Conservation (phyloP, 495 filamentous ascomycete species). For the Pyronema omphalodes region DNA sequence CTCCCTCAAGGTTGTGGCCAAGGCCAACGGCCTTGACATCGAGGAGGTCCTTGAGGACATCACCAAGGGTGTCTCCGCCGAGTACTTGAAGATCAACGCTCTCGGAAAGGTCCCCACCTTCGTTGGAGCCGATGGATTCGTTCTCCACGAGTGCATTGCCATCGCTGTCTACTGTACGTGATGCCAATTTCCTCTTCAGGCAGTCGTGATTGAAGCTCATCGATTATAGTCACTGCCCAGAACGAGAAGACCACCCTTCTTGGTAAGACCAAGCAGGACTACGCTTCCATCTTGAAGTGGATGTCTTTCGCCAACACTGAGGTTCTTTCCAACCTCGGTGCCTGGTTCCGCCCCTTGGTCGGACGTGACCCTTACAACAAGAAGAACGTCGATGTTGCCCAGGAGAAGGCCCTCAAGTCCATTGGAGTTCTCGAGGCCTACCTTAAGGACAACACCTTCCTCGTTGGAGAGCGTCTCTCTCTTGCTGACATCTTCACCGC, state of each 20-base stretch:
- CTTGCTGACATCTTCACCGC: conserved; percentile 81
- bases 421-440: conserved; percentile 62
- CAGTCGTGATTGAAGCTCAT: neutral
- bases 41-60: conserved; percentile 59
- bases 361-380: conserved; percentile 86
- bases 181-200: neutral
- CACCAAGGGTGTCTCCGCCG: conserved; percentile 37
- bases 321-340: conserved; percentile 52
- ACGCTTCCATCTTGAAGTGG: conserved; percentile 90
- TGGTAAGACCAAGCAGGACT: conserved; percentile 99
- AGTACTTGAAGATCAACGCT: conserved; percentile 70
- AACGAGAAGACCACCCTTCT: conserved; percentile 99
- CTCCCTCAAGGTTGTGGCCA: conserved; percentile 73
- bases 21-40: conserved; percentile 83
- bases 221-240: conserved; percentile 70
- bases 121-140: conserved; percentile 79
- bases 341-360: conserved; percentile 76
- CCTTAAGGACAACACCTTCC: conserved; percentile 84
- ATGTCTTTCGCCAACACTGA: conserved; percentile 85
- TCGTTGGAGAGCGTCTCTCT: conserved; percentile 92
- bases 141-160: conserved; percentile 74
- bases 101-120: conserved; percentile 86
- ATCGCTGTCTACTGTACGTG: conserved; percentile 93
- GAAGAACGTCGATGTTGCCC: conserved; percentile 71
- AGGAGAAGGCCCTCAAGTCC: conserved; percentile 46